phyloP scores from a whole-genome alignment of 768 basidiomycete species.

The Boletus rufocinnamomeus region DNA sequence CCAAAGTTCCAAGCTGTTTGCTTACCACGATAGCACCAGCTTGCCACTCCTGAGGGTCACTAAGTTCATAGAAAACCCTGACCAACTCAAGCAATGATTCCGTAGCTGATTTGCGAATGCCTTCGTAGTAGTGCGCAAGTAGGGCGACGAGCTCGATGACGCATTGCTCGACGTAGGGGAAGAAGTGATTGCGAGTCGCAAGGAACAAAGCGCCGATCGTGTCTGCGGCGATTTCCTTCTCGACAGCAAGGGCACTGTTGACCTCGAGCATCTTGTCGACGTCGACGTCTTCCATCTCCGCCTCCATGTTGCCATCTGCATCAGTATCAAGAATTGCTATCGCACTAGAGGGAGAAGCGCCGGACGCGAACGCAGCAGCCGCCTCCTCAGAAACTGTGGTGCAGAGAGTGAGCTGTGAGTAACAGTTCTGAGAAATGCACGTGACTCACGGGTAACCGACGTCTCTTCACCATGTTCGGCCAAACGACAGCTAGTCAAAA shows the following conservation, averaged over 20 bases:
- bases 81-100: conserved; percentile 88
- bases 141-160: conserved; percentile 77
- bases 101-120: conserved; percentile 91
- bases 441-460: conserved; percentile 43
- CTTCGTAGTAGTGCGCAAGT: conserved; percentile 93
- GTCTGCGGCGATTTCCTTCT: conserved; percentile 99
- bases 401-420: conserved; percentile 4
- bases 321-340: conserved; percentile 61
- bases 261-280: conserved; percentile 88
- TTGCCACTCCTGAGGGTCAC: conserved; percentile 79
- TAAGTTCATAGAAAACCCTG: conserved; percentile 88
- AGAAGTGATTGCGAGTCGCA: conserved; percentile 78
- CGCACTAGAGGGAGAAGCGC: conserved; percentile 69
- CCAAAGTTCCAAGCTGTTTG: conserved; percentile 11
- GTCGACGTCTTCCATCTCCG: conserved; percentile 77
- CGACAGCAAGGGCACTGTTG: conserved; percentile 94
- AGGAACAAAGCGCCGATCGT: conserved; percentile 91
- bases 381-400: conserved; percentile 51
- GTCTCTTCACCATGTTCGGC: conserved; percentile 71
- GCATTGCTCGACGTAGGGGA: conserved; percentile 86
- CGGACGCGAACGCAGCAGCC: conserved; percentile 68
- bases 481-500: conserved; percentile 82
- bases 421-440: background rate
- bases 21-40: conserved; percentile 68
- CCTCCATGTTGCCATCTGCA: conserved; percentile 54